Percentiles rank a stretch among this genome's conserved stretches.
phyloP scores from a whole-genome alignment of 352 stramenopile species.

The Blastocystis sp. region DNA sequence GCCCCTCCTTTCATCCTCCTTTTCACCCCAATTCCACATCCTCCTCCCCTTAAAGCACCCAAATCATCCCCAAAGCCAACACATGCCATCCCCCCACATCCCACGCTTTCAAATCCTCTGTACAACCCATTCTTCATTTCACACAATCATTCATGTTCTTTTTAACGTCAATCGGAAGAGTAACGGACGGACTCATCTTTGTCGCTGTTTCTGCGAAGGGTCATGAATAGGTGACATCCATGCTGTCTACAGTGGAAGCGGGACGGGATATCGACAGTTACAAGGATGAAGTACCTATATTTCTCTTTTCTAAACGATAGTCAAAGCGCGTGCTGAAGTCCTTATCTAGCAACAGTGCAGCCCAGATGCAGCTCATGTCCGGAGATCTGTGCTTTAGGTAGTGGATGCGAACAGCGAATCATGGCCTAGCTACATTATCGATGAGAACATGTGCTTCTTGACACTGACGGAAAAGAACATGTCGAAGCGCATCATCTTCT shows the following conservation, averaged over 20 bases:
- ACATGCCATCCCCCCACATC: no score
- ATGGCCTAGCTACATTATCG: slow-evolving; percentile 49
- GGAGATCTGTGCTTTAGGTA: slow-evolving; percentile 65
- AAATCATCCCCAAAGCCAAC: no score
- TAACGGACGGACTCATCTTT: slow-evolving; percentile 62
- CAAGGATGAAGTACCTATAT: slow-evolving; percentile 37
- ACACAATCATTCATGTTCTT: slow-evolving; percentile 31
- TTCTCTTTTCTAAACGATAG: no score
- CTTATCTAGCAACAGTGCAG: slow-evolving; percentile 47
- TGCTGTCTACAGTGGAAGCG: slow-evolving; percentile 55
- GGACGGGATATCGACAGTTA: slow-evolving; percentile 59
- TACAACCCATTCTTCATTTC: background rate
- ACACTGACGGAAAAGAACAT: slow-evolving; percentile 68
- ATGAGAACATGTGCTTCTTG: slow-evolving; percentile 68
- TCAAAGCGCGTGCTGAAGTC: slow-evolving; percentile 57
- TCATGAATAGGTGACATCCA: slow-evolving; percentile 59
- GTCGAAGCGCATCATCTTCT: slow-evolving; percentile 46
- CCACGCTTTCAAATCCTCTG: background rate
- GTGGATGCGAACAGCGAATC: background rate
- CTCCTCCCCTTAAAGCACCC: no score
- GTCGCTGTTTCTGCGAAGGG: background rate
- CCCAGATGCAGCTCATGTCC: slow-evolving; percentile 53
- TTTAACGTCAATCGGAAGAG: slow-evolving; percentile 59
- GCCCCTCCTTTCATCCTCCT: no score
- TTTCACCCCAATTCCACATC: background rate